These are phyloP conservation scores for Pezicula neosporulosa DNA, from an alignment of 2,329 filamentous ascomycete species.

Conservation along the genomic window DNA sequence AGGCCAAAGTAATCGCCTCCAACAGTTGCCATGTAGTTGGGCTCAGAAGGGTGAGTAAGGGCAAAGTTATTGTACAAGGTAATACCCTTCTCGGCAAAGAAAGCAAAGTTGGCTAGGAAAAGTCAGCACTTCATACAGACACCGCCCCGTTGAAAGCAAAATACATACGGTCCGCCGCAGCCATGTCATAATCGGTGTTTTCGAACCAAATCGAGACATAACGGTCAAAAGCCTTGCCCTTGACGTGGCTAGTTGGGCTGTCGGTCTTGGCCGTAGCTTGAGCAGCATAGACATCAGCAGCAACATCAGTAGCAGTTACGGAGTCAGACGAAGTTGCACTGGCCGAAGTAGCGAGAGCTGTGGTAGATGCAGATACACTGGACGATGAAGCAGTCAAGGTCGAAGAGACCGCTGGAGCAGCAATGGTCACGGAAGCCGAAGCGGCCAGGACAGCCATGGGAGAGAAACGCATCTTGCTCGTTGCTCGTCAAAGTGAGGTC, in stretches of 20 bases:
- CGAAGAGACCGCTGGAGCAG: constrained; percentile 14
- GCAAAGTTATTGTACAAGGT: constrained; percentile 56
- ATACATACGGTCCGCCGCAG: constrained; percentile 55
- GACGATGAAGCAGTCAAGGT: constrained; percentile 1
- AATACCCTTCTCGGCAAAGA: constrained; percentile 59
- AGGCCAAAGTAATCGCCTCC: constrained; percentile 68
- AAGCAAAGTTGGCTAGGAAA: constrained; percentile 46
- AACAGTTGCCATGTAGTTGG: constrained; percentile 69
- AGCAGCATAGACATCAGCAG: constrained; percentile 48
- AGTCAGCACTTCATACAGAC: constrained; percentile 24
- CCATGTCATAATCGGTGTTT: constrained; percentile 68
- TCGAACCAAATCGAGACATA: constrained; percentile 74
- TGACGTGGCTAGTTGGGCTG: constrained; percentile 59
- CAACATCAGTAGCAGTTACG: constrained; percentile 45
- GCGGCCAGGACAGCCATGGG: constrained; percentile 15
- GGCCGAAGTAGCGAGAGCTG: too few species aligned
- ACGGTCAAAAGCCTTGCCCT: constrained; percentile 70
- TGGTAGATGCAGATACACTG: too few species aligned
- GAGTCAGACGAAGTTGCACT: too few species aligned
- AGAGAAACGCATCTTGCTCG: constrained; percentile 22
- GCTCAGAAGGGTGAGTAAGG: constrained; percentile 70
- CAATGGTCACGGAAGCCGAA: constrained; percentile 24
- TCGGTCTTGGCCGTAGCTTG: constrained; percentile 57
- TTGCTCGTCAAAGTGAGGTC: constrained; percentile 1
- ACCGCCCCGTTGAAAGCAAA: not conserved